A percentile compares a stretch with the other conserved stretches of the same genome.
phyloP scores from a whole-genome alignment of 768 basidiomycete species.

The Termitomyces sp. region DNA sequence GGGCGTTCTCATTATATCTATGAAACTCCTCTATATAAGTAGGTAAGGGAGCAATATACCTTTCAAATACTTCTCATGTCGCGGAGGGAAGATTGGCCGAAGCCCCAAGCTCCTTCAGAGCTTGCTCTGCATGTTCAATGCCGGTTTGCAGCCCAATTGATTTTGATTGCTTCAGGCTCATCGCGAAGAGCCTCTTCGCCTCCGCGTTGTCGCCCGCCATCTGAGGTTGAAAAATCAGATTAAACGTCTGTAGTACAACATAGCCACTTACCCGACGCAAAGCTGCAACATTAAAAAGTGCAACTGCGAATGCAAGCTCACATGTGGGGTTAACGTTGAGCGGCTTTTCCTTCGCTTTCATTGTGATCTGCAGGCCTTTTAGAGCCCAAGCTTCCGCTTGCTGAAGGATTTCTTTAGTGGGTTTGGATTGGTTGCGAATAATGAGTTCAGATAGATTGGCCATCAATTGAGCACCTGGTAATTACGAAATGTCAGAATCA shows the following conservation, averaged over 20 bases:
- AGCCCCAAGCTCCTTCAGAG: constrained; percentile 15
- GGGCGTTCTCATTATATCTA: neutral
- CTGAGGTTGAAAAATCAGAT: constrained; percentile 18
- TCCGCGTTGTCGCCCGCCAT: constrained; percentile 33
- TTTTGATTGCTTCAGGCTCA: constrained; percentile 34
- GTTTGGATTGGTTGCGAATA: constrained; percentile 25
- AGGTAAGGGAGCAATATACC: too few relatives aligned
- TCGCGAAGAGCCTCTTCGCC: constrained; percentile 27
- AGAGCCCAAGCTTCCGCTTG: constrained; percentile 63
- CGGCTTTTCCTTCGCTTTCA: constrained; percentile 21
- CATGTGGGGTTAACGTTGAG: constrained; percentile 33
- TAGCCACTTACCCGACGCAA: constrained; percentile 38
- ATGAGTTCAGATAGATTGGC: constrained; percentile 41
- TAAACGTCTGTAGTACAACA: neutral
- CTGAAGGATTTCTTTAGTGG: constrained; percentile 26
- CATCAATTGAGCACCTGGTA: constrained; percentile 44
- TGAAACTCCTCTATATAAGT: neutral
- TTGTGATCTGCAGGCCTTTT: constrained; percentile 38
- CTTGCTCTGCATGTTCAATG: constrained; percentile 26
- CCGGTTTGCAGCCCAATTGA: constrained; percentile 31
- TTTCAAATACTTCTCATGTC: too few relatives aligned
- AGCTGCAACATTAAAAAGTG: constrained; percentile 60
- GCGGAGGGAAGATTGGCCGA: neutral
- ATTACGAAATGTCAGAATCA: neutral
- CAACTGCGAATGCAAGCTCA: constrained; percentile 51